A percentile compares a stretch with the other conserved stretches of the same genome.
These are phyloP conservation scores for Globisporangium uncinulatum DNA, from an alignment of 352 stramenopile genomes.

Conservation along the genomic window DNA sequence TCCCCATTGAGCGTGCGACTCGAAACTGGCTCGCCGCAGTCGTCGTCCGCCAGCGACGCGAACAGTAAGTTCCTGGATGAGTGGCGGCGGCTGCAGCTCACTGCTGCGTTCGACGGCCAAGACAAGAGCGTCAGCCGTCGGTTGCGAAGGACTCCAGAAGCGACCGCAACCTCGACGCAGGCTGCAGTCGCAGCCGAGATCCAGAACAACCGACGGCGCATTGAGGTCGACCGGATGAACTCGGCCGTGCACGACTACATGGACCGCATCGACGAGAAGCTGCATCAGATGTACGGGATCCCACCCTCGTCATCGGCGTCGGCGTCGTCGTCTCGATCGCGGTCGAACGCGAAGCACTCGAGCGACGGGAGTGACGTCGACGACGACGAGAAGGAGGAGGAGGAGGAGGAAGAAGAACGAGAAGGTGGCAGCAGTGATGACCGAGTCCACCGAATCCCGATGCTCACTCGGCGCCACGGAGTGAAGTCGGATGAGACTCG, in stretches of 20 bases:
- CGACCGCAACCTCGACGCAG: constrained; percentile 1
- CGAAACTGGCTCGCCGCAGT: neutral
- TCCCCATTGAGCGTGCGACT: neutral
- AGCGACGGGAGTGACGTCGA: neutral
- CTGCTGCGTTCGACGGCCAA: constrained; percentile 6
- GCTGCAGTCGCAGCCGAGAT: constrained; percentile 7
- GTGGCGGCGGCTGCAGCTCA: constrained; percentile 11
- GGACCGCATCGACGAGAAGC: constrained; percentile 75
- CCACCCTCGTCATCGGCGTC: constrained; percentile 31
- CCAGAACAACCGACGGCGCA: constrained; percentile 20
- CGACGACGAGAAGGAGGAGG: neutral
- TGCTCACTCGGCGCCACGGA: neutral
- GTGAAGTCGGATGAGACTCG: constrained; percentile 7
- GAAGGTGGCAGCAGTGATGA: neutral
- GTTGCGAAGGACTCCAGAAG: neutral
- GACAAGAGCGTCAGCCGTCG: neutral
- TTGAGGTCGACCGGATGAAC: constrained; percentile 72
- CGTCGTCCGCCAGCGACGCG: neutral
- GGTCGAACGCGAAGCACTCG: neutral
- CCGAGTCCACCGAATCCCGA: neutral
- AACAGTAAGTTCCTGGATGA: constrained; percentile 13
- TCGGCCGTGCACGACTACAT: constrained; percentile 72
- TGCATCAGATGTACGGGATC: constrained; percentile 77
- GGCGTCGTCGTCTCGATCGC: constrained; percentile 3
- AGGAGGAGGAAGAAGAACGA: neutral